Percentiles rank a stretch among this genome's conserved stretches.
These are phyloP conservation scores for Dioscorea dumetorum DNA, from an alignment of 106 monocot genomes.

Conservation along the genomic window DNA sequence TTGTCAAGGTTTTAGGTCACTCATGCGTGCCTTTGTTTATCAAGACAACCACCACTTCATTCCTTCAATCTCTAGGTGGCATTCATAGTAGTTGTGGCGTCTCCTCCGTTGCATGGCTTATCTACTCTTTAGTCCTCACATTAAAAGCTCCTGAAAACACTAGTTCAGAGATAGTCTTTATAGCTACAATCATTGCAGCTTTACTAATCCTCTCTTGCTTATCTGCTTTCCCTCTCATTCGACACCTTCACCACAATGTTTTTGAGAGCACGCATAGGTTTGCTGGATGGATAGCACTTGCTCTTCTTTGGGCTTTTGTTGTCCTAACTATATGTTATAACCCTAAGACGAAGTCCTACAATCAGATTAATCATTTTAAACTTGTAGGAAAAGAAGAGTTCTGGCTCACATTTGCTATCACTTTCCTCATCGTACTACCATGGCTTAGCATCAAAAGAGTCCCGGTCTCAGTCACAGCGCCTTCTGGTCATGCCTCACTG, in stretches of 20 bases:
- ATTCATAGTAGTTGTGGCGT: constrained; percentile 60
- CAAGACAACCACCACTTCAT: constrained; percentile 38
- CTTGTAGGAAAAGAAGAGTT: constrained; percentile 28
- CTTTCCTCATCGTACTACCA: constrained; percentile 48
- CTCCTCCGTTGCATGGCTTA: constrained; percentile 50
- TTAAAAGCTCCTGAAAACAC: neutral
- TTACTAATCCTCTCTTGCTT: constrained; percentile 38
- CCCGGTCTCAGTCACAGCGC: constrained; percentile 25
- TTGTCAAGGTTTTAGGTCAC: constrained; percentile 22
- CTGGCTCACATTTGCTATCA: constrained; percentile 40
- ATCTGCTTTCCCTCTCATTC: constrained; percentile 23
- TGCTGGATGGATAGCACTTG: constrained; percentile 58
- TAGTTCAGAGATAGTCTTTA: constrained; percentile 15
- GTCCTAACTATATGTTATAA: constrained; percentile 41
- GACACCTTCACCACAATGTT: constrained; percentile 73
- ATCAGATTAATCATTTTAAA: constrained; percentile 6
- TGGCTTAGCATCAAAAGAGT: constrained; percentile 42
- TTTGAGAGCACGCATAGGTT: constrained; percentile 67
- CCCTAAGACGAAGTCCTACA: constrained; percentile 27
- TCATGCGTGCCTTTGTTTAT: constrained; percentile 29
- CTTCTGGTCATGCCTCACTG: constrained; percentile 46
- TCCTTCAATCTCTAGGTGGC: constrained; percentile 57
- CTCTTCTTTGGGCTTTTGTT: constrained; percentile 49
- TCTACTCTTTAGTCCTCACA: constrained; percentile 30
- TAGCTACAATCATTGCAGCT: constrained; percentile 34